Conservation (phyloP, 23 red algal species). For the Gracilaria vermiculophylla region DNA sequence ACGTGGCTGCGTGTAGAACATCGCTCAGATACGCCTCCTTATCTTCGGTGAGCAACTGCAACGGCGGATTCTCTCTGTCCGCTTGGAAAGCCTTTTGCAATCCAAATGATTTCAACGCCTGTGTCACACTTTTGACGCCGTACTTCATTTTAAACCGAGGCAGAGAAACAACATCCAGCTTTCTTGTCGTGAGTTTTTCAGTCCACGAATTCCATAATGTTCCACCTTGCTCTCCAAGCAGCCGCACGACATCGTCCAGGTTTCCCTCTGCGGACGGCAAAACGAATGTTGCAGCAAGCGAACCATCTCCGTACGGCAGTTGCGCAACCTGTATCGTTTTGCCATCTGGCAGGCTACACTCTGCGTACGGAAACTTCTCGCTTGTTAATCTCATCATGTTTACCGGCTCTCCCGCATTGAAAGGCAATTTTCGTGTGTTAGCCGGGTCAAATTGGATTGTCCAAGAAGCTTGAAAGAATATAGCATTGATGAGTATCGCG, state of each 20-base stretch:
- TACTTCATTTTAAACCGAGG: constrained; percentile 38
- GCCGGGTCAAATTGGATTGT: constrained; percentile 26
- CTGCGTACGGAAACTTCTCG: constrained; percentile 4
- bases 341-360: not conserved
- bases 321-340: not conserved
- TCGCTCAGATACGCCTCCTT: constrained; percentile 13
- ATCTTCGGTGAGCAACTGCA: constrained; percentile 10
- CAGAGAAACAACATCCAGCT: constrained; percentile 15
- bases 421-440: not conserved
- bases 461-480: constrained; percentile 48
- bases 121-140: constrained; percentile 26
- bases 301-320: constrained; percentile 24
- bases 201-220: constrained; percentile 15
- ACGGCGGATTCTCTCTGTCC: not conserved
- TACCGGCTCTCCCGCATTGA: not conserved
- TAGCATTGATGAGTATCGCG: constrained; percentile 47
- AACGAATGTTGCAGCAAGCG: constrained; percentile 18
- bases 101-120: constrained; percentile 2
- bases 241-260: constrained; percentile 13
- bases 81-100: constrained; percentile 19
- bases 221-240: not conserved
- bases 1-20: constrained; percentile 36
- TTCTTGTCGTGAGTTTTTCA: not conserved
- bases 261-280: not conserved
- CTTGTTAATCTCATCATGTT: constrained; percentile 9